Evolutionary conservation across 805 yeast genomes (phyloP).

Genomic region (Saturnispora ahearnii): DNA sequence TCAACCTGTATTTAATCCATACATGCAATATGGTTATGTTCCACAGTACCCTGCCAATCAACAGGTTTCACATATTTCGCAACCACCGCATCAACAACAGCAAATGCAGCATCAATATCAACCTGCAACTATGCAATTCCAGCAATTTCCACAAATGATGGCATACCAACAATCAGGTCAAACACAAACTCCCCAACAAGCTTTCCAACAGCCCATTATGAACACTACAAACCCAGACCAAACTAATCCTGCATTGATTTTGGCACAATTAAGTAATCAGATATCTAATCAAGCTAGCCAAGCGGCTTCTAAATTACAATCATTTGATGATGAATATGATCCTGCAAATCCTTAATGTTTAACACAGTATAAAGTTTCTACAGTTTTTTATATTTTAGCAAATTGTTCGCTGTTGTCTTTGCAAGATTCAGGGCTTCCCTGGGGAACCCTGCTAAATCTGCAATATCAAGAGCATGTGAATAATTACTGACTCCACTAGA

Average conservation of each 20-base stretch:
- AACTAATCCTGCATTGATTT: conserved; percentile 9
- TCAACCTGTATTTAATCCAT: conserved; percentile 3
- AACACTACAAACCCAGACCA: not conserved
- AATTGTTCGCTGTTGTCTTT: conserved; percentile 21
- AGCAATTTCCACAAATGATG: not conserved
- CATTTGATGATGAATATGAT: conserved; percentile 19
- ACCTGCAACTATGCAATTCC: conserved; percentile 1
- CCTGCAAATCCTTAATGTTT: conserved; percentile 11
- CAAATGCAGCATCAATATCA: conserved; percentile 13
- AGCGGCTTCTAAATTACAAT: not conserved
- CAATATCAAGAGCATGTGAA: conserved; percentile 72
- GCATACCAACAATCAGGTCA: conserved; percentile 14
- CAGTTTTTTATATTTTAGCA: conserved; percentile 2
- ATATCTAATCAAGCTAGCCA: conserved; percentile 1
- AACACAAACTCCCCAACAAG: conserved; percentile 10
- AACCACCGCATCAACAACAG: conserved; percentile 11
- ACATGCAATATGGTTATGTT: not conserved
- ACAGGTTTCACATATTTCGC: not conserved
- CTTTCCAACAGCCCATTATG: not conserved
- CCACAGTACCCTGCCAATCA: not conserved
- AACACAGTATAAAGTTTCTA: conserved; percentile 3
- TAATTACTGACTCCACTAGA: conserved; percentile 59
- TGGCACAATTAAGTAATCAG: conserved; percentile 12
- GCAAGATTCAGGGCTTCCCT: conserved; percentile 47
- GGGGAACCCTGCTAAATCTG: conserved; percentile 75